phyloP scores from a whole-genome alignment of 2,329 filamentous ascomycete genomes.

The Arachnomyces sp. region DNA sequence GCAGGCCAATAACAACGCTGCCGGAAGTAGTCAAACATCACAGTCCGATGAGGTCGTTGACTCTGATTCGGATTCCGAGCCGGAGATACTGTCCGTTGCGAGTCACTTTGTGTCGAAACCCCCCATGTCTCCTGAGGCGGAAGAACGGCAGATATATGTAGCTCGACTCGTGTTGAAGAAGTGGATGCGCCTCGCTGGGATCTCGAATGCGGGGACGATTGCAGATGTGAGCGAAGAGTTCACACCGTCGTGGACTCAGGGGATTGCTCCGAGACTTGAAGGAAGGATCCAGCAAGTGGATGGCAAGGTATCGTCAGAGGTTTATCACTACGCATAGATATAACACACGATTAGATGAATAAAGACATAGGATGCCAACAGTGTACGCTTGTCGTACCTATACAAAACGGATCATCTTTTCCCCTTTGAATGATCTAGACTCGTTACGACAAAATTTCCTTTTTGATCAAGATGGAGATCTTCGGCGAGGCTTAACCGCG shows the following conservation, averaged over 20 bases:
- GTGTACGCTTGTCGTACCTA: too few species aligned
- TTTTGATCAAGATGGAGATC: too few species aligned
- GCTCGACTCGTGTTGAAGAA: conserved; percentile 63
- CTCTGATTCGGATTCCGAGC: conserved; percentile 36
- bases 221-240: conserved; percentile 52
- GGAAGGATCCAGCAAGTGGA: conserved; percentile 54
- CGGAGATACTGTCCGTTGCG: conserved; percentile 30
- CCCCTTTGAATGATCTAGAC: too few species aligned
- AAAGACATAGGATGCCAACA: too few species aligned
- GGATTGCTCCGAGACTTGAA: conserved; percentile 70
- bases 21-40: not conserved
- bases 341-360: too few species aligned
- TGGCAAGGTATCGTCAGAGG: not conserved
- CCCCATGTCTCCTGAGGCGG: conserved; percentile 38
- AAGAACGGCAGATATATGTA: conserved; percentile 52
- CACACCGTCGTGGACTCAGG: conserved; percentile 64
- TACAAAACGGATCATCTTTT: too few species aligned
- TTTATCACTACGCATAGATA: too few species aligned
- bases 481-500: too few species aligned
- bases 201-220: conserved; percentile 45
- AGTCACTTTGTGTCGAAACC: conserved; percentile 33
- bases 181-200: conserved; percentile 63
- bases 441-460: too few species aligned
- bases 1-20: conserved; percentile 1
- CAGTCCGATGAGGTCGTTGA: conserved; percentile 22